Evolutionary conservation across 108 stramenopile genomes (phyloP).

Genomic region (Nannochloropsis gaditana): DNA sequence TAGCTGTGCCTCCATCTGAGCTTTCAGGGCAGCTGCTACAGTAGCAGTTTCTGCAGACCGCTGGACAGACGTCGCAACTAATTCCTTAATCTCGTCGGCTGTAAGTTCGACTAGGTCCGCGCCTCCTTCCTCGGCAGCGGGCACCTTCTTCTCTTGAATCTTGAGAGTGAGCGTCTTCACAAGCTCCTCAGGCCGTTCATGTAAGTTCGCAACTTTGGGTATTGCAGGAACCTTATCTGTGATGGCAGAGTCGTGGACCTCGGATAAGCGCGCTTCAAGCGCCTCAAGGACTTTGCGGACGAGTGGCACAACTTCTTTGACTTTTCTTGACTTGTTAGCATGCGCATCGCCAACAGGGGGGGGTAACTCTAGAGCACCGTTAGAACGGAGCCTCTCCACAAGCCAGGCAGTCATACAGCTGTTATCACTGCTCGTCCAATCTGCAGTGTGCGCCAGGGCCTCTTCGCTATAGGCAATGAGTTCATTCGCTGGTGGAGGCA

Average conservation of each 20-base stretch:
- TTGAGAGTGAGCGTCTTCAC: neutral
- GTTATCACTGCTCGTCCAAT: slow-evolving; percentile 10
- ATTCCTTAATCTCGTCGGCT: neutral
- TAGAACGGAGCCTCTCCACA: slow-evolving; percentile 16
- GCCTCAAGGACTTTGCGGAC: neutral
- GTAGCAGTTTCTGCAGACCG: neutral
- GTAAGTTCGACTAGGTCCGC: neutral
- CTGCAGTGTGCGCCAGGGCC: neutral
- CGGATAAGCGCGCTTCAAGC: neutral
- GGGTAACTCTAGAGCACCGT: neutral
- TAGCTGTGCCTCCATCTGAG: neutral
- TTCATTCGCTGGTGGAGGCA: neutral
- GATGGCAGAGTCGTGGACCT: neutral
- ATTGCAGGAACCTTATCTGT: neutral
- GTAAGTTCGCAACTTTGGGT: neutral
- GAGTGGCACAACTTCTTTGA: neutral
- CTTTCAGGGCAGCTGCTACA: slow-evolving; percentile 1
- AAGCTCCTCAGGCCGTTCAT: slow-evolving; percentile 5
- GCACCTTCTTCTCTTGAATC: neutral
- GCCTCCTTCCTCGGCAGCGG: neutral
- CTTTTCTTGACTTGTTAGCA: neutral
- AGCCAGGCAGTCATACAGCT: neutral
- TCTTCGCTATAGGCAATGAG: neutral
- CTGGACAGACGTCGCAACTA: neutral
- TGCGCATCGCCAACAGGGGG: neutral